Base-by-base conservation (phyloP, 2,329 filamentous ascomycete species). In the Cryphonectria naterciae region DNA sequence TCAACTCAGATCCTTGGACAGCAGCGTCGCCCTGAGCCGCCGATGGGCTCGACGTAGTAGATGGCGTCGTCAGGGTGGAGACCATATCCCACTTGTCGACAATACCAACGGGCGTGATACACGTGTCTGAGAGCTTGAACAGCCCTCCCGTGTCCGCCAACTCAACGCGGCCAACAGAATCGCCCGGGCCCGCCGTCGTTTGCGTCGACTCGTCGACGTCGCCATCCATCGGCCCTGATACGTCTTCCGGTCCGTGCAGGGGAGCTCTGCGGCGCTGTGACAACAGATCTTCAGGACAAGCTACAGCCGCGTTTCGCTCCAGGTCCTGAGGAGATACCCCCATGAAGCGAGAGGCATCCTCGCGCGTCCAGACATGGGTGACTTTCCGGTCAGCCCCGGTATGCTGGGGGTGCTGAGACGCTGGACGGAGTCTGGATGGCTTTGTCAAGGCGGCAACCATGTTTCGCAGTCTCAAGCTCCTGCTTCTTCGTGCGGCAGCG, bases 71-170 rank as follows among this genome's bases (percentile, higher is more conserved):
- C 63, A 46, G 22, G 32, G 41, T 41, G 28, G 22, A 32, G 11
- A 52, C 15, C 49, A 19, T 22, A 2, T 65, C 28, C 63, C 63
- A 65, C 28, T 65, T 49, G 19, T 65, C 63, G 15, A 65, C 15
- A 28, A 65, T 65, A n/a, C 63, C 63, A 28, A 65, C 63, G 28
- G 63, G 63, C 7, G 39, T 52, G 25, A 49, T 28, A 43, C 63
- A 65, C 17, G 63, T 65, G 43, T 65, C 63, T 52, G 63, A 65
- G 19, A 65, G 41, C 25, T 65, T 32, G 28, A 65, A 65, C 35
- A n/a, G 22, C 22, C 19, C 17, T 17, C 3, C 43, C 10, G 63
- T 65, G 37, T 65, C 63, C 52, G 63, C 63, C 63, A 65, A 19
- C 41, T 65, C 63, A 28, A 32, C n/a, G 15, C 19, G 15, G 15